Evolutionary conservation across 768 basidiomycete species (phyloP).

Genomic region (Amanita pseudoporphyria): DNA sequence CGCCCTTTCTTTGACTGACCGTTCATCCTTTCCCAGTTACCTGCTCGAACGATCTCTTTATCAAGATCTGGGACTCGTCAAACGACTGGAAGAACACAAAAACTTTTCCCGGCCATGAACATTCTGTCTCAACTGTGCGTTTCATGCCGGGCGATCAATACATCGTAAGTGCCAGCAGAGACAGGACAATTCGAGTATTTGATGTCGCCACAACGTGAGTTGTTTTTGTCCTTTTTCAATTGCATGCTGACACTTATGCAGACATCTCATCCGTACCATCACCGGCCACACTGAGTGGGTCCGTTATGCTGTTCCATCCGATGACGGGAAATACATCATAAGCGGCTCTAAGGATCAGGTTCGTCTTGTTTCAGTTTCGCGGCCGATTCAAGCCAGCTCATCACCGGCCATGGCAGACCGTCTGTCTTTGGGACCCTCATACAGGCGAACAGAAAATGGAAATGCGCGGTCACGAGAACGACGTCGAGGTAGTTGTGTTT

Average conservation of each 20-base stretch:
- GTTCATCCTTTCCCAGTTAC: slow-evolving; percentile 22
- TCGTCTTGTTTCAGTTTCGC: slow-evolving; percentile 14
- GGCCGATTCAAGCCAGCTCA: slow-evolving; percentile 1
- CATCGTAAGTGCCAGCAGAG: slow-evolving; percentile 81
- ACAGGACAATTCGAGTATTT: slow-evolving; percentile 79
- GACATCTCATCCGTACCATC: slow-evolving; percentile 70
- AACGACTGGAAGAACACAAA: slow-evolving; percentile 88
- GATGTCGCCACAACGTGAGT: slow-evolving; percentile 80
- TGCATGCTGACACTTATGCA: slow-evolving; percentile 19
- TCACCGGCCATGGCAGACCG: slow-evolving; percentile 41
- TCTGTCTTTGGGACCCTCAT: slow-evolving; percentile 63
- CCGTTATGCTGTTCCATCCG: slow-evolving; percentile 51
- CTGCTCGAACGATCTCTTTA: slow-evolving; percentile 77
- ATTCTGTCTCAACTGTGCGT: slow-evolving; percentile 77
- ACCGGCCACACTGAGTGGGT: slow-evolving; percentile 82
- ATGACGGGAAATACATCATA: slow-evolving; percentile 64
- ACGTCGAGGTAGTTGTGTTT: slow-evolving; percentile 75
- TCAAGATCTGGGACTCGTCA: slow-evolving; percentile 87
- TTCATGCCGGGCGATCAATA: slow-evolving; percentile 81
- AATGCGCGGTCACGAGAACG: slow-evolving; percentile 81
- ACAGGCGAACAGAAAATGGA: slow-evolving; percentile 75
- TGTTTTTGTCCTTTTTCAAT: slow-evolving; percentile 2
- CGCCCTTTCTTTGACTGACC: neutral
- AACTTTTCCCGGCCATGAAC: slow-evolving; percentile 85
- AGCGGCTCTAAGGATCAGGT: slow-evolving; percentile 89